Evolutionary conservation across 139 green algal species (phyloP).

Genomic region (Raphidocelis subcapitata): DNA sequence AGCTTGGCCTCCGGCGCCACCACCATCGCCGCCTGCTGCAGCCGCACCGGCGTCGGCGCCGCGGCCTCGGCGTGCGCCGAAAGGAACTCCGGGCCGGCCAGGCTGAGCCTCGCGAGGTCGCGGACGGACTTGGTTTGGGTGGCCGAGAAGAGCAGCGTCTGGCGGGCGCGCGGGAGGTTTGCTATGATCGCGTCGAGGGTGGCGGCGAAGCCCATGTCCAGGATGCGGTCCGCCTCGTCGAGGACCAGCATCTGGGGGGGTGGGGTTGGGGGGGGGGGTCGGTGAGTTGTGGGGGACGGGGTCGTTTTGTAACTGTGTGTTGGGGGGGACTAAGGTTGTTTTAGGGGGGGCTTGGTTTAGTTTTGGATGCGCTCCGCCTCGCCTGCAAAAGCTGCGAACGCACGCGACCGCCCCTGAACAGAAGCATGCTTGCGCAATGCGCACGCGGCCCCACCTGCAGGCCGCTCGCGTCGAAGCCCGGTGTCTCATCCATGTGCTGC

Average conservation of each 20-base stretch:
- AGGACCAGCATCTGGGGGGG: slow-evolving; percentile 81
- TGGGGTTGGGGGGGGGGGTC: not conserved
- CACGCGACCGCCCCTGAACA: not conserved
- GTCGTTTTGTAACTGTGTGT: slow-evolving; percentile 7
- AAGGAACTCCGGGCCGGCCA: slow-evolving; percentile 82
- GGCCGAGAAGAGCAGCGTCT: slow-evolving; percentile 91
- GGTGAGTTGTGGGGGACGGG: not conserved
- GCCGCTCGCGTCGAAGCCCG: slow-evolving; percentile 81
- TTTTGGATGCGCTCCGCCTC: not conserved
- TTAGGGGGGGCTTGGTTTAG: not conserved
- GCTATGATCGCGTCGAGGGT: slow-evolving; percentile 94
- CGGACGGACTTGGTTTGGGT: slow-evolving; percentile 84
- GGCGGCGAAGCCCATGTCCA: slow-evolving; percentile 95
- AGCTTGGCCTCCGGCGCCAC: slow-evolving; percentile 82
- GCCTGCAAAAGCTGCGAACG: too few species aligned
- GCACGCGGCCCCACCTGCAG: slow-evolving; percentile 62
- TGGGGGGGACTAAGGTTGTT: not conserved
- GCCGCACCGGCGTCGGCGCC: slow-evolving; percentile 83
- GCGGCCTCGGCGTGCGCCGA: slow-evolving; percentile 86
- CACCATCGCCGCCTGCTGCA: slow-evolving; percentile 74
- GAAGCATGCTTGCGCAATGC: too few species aligned
- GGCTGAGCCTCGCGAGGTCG: slow-evolving; percentile 73
- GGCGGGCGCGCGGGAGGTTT: slow-evolving; percentile 81
- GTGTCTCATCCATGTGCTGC: slow-evolving; percentile 99
- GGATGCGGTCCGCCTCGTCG: slow-evolving; percentile 96